Percentiles rank a stretch among this genome's conserved stretches.
phyloP scores from a whole-genome alignment of 73 alveolate genomes.

The Tetrahymena borealis region DNA sequence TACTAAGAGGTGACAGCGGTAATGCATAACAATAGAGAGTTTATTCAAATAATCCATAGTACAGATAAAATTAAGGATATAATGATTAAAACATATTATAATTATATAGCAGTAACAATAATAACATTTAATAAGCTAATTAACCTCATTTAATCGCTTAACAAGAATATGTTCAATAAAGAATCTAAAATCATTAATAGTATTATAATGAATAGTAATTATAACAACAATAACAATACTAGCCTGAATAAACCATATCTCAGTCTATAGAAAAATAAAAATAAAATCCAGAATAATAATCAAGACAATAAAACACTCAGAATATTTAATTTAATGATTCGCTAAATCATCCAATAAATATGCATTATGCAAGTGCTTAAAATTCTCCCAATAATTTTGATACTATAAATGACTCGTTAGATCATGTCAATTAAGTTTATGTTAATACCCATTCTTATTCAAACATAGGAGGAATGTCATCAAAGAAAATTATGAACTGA shows the following conservation, averaged over 20 bases:
- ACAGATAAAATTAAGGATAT: too few species aligned
- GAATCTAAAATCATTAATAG: not conserved
- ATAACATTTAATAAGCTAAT: too few species aligned
- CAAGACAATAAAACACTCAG: not conserved
- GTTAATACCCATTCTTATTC: not conserved
- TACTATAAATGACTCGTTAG: not conserved
- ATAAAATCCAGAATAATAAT: not conserved
- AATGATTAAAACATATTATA: too few species aligned
- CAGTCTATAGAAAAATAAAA: not conserved
- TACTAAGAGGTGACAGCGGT: not conserved
- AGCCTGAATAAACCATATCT: not conserved
- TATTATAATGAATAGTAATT: not conserved
- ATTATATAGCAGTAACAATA: too few species aligned
- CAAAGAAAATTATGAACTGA: not conserved
- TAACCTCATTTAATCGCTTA: not conserved
- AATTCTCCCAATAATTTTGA: not conserved
- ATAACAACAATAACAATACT: not conserved
- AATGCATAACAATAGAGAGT: not conserved
- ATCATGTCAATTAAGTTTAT: not conserved
- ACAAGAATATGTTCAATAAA: not conserved
- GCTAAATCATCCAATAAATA: not conserved
- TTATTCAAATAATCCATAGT: not conserved
- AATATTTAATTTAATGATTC: not conserved
- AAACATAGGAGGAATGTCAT: not conserved
- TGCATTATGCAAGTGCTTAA: not conserved